phyloP scores from a whole-genome alignment of 305 asterid genomes.

The Fraxinus angustifolia region DNA sequence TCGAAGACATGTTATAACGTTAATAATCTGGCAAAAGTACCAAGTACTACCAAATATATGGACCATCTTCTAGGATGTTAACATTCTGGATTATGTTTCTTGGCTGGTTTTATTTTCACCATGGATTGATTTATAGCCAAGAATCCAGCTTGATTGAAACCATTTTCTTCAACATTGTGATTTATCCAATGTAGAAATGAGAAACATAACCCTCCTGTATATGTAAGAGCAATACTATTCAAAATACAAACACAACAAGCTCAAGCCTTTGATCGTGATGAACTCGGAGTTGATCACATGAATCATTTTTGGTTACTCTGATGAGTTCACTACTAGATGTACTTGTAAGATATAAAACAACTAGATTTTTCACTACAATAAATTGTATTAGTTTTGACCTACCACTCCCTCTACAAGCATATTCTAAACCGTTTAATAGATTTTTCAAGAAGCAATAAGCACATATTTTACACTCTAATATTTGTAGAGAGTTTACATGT shows the following conservation, averaged over 20 bases:
- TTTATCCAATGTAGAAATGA: neutral
- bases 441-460: neutral
- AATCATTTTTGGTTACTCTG: neutral
- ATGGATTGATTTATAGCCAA: neutral
- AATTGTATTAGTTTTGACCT: neutral
- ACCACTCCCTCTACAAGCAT: neutral
- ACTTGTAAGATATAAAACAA: neutral
- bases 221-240: neutral
- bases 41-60: neutral
- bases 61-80: neutral
- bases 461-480: neutral
- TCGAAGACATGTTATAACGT: neutral
- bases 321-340: neutral
- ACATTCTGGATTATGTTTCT: neutral
- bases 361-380: neutral
- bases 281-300: neutral
- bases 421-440: neutral
- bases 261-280: neutral
- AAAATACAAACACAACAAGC: neutral
- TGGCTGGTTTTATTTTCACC: neutral
- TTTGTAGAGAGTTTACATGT: neutral
- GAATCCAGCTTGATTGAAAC: neutral
- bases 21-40: neutral
- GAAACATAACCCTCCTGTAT: neutral
- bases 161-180: neutral